Evolutionary conservation across 2,329 filamentous ascomycete species (phyloP).

Genomic region (Cordyceps farinosa): DNA sequence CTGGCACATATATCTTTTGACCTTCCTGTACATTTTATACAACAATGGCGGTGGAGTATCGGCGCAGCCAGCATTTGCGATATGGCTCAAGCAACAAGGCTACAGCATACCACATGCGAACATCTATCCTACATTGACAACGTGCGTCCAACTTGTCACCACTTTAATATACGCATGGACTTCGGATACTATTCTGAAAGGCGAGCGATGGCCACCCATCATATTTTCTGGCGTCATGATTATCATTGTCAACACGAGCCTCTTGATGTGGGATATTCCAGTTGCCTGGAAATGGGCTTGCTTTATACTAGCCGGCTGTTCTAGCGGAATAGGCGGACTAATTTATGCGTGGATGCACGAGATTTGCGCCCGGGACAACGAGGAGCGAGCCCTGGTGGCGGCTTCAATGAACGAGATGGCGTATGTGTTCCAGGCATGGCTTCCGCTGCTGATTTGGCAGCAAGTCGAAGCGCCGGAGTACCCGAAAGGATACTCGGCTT

Average conservation of each 20-base stretch:
- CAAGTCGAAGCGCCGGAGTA: slow-evolving; percentile 60
- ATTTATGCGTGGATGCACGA: slow-evolving; percentile 49
- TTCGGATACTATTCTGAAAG: slow-evolving; percentile 57
- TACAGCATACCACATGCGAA: slow-evolving; percentile 44
- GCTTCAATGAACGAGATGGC: slow-evolving; percentile 67
- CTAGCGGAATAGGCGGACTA: slow-evolving; percentile 43
- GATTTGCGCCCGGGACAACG: slow-evolving; percentile 50
- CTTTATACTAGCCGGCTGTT: slow-evolving; percentile 54
- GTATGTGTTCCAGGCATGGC: slow-evolving; percentile 66
- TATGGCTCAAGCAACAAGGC: slow-evolving; percentile 44
- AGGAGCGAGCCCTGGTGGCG: slow-evolving; percentile 64
- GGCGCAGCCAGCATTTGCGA: slow-evolving; percentile 52
- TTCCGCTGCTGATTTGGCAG: slow-evolving; percentile 64
- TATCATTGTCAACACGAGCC: slow-evolving; percentile 37
- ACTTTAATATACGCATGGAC: slow-evolving; percentile 64
- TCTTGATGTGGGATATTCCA: slow-evolving; percentile 45
- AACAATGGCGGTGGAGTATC: slow-evolving; percentile 52
- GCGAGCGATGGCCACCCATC: slow-evolving; percentile 61
- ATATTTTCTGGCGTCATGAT: slow-evolving; percentile 49
- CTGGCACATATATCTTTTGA: slow-evolving; percentile 62
- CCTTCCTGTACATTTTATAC: slow-evolving; percentile 59
- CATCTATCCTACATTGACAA: slow-evolving; percentile 56
- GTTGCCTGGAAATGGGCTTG: slow-evolving; percentile 60
- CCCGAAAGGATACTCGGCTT: slow-evolving; percentile 57
- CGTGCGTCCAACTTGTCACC: slow-evolving; percentile 51